phyloP scores from a whole-genome alignment of 2,329 filamentous ascomycete species.

The Pseudogymnoascus sp. region DNA sequence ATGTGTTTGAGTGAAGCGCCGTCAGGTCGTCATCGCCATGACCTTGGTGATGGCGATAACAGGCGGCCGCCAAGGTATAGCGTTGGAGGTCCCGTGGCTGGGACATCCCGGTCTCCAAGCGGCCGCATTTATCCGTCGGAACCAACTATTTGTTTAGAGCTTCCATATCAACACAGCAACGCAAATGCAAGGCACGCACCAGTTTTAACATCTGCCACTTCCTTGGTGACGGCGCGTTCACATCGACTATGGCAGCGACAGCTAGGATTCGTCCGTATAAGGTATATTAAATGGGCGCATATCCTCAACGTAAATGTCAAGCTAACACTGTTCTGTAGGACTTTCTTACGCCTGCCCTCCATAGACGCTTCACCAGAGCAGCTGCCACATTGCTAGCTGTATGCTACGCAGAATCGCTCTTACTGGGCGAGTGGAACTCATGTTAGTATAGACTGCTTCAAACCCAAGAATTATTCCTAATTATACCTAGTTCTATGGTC shows the following conservation, averaged over 20 bases:
- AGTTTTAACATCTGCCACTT: slow-evolving; percentile 11
- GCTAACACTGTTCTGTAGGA: slow-evolving; percentile 52
- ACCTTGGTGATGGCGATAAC: slow-evolving; percentile 12
- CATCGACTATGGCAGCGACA: slow-evolving; percentile 26
- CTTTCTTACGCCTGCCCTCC: slow-evolving; percentile 80
- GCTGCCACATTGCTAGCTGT: slow-evolving; percentile 59
- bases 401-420: slow-evolving; percentile 64
- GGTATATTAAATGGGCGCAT: slow-evolving; percentile 32
- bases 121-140: slow-evolving; percentile 11
- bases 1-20: neutral
- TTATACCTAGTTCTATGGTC: slow-evolving; percentile 56
- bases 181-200: neutral
- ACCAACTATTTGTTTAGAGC: slow-evolving; percentile 12
- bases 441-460: slow-evolving; percentile 30
- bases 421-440: slow-evolving; percentile 60
- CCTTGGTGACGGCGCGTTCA: slow-evolving; percentile 9
- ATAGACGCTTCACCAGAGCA: slow-evolving; percentile 76
- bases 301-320: slow-evolving; percentile 46
- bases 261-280: slow-evolving; percentile 33
- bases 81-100: slow-evolving; percentile 4
- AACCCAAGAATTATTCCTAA: slow-evolving; percentile 14
- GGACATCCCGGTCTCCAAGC: slow-evolving; percentile 7
- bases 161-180: slow-evolving; percentile 9
- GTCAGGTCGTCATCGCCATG: slow-evolving; percentile 10
- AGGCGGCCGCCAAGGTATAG: neutral